phyloP scores from a whole-genome alignment of 2,329 filamentous ascomycete species.

The Septoria petroselini region DNA sequence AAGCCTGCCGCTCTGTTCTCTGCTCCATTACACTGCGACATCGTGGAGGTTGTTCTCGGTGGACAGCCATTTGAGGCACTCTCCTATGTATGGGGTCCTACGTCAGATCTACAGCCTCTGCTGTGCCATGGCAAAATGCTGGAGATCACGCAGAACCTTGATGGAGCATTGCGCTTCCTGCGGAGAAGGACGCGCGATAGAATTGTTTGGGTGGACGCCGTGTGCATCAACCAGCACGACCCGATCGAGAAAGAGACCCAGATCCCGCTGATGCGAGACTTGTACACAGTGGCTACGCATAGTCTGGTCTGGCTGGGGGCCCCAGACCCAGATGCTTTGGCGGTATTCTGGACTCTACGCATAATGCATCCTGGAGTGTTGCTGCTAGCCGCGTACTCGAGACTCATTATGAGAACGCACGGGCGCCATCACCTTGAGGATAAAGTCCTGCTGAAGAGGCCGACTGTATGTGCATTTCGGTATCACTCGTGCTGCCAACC shows the following conservation, averaged over 20 bases:
- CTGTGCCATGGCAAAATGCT: background rate
- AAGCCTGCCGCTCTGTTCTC: background rate
- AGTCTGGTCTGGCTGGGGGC: background rate
- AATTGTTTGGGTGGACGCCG: conserved; percentile 4
- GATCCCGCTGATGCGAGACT: background rate
- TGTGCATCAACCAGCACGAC: conserved; percentile 9
- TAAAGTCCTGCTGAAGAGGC: too few species aligned
- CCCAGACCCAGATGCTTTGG: background rate
- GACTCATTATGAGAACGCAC: too few species aligned
- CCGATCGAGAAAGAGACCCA: background rate
- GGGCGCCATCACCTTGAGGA: too few species aligned
- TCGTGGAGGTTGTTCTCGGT: background rate
- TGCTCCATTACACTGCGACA: background rate
- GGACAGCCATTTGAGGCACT: background rate
- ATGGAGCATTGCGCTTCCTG: background rate
- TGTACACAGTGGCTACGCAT: background rate
- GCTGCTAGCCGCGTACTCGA: too few species aligned
- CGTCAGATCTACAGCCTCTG: background rate
- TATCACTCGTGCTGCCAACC: too few species aligned
- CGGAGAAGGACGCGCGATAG: background rate
- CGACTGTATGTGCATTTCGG: too few species aligned
- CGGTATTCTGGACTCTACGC: background rate
- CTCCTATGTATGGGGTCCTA: background rate
- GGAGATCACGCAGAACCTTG: background rate
- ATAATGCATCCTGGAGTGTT: too few species aligned